phyloP scores from a whole-genome alignment of 2,329 filamentous ascomycete genomes.

The Botrytis fabae region DNA sequence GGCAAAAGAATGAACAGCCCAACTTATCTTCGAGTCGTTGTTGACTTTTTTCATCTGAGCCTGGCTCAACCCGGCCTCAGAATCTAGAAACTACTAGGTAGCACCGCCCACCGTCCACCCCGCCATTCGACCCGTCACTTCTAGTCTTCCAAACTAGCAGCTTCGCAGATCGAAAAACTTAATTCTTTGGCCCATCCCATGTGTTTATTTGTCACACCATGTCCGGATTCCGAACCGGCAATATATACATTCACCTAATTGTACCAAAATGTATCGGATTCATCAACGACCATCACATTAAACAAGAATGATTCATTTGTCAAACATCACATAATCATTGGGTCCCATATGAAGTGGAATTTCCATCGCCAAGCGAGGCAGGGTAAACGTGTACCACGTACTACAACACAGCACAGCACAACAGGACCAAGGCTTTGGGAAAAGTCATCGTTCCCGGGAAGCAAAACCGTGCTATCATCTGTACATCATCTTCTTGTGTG shows the following conservation, averaged over 20 bases:
- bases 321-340: neutral
- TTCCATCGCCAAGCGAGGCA: conserved; percentile 2
- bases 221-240: neutral
- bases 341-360: neutral
- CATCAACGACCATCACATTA: neutral
- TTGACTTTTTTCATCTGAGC: neutral
- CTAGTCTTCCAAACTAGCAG: neutral
- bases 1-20: neutral
- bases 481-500: neutral
- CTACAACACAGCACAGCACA: conserved; percentile 4
- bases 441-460: neutral
- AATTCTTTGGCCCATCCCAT: neutral
- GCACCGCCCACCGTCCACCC: neutral
- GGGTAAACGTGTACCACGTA: neutral
- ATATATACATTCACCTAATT: neutral
- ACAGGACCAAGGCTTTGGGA: neutral
- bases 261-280: neutral
- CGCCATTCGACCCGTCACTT: neutral
- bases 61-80: neutral
- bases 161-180: neutral
- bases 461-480: neutral
- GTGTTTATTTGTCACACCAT: neutral
- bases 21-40: neutral
- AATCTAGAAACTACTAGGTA: neutral
- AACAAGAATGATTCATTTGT: neutral